Percentiles rank a stretch among this genome's conserved stretches.
Evolutionary conservation across 257 asterid genomes (phyloP).

Genomic region (Coffea canephora): DNA sequence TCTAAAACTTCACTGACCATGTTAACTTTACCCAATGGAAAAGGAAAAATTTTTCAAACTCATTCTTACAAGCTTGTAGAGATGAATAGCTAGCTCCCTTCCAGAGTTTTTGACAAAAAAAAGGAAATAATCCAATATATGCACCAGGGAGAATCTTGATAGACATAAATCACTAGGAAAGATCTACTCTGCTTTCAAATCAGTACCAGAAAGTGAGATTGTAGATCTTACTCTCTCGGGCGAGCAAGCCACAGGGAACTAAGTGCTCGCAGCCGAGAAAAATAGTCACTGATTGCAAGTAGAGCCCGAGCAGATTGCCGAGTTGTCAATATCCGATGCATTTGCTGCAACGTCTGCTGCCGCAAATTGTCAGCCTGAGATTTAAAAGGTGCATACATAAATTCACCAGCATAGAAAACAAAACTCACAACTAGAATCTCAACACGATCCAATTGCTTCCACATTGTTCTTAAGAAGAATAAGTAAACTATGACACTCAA

Average conservation of each 20-base stretch:
- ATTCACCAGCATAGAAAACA: not conserved
- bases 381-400: not conserved
- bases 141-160: slow-evolving; percentile 8
- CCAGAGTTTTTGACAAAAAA: not conserved
- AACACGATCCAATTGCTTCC: not conserved
- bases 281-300: slow-evolving; percentile 80
- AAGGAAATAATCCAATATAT: slow-evolving; percentile 3
- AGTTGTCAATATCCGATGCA: slow-evolving; percentile 88
- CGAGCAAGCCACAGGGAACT: slow-evolving; percentile 98
- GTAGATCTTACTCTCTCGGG: slow-evolving; percentile 57
- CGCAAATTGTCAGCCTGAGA: slow-evolving; percentile 88
- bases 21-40: slow-evolving; percentile 8
- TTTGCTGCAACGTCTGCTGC: slow-evolving; percentile 87
- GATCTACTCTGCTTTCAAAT: slow-evolving; percentile 5
- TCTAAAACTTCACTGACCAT: slow-evolving; percentile 6
- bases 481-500: not conserved
- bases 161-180: slow-evolving; percentile 4
- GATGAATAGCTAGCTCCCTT: not conserved
- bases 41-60: slow-evolving; percentile 3
- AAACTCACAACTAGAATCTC: not conserved
- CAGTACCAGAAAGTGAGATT: not conserved
- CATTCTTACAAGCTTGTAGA: slow-evolving; percentile 8
- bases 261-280: slow-evolving; percentile 88
- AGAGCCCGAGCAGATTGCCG: slow-evolving; percentile 95
- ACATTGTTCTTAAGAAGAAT: too few relatives aligned